phyloP scores from a whole-genome alignment of 2,329 filamentous ascomycete species.

The Aureobasidium sp. region DNA sequence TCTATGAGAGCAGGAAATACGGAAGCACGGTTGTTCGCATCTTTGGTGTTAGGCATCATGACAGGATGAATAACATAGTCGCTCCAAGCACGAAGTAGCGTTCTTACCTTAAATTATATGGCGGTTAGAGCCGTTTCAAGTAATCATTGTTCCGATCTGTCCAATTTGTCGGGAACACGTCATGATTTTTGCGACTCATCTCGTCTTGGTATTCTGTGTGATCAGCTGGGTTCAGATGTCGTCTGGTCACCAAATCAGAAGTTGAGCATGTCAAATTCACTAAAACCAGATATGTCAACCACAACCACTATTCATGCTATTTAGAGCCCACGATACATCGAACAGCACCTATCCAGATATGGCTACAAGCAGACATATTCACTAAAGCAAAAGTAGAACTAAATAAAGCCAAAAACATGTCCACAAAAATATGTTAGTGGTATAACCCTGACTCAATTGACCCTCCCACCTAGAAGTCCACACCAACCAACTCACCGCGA shows the following conservation, averaged over 20 bases:
- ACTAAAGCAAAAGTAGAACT: not conserved
- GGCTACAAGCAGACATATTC: no score
- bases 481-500: no score
- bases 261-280: not conserved
- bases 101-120: not conserved
- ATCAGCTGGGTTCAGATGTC: no score
- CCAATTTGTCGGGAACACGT: not conserved
- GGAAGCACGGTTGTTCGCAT: not conserved
- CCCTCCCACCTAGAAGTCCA: not conserved
- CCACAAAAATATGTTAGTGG: not conserved
- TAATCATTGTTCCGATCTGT: not conserved
- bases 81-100: not conserved
- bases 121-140: not conserved
- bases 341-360: accelerated
- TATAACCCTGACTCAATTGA: not conserved
- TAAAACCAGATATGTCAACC: not conserved
- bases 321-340: not conserved
- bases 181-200: not conserved
- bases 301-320: not conserved
- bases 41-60: not conserved
- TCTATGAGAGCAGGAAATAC: not conserved
- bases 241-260: not conserved
- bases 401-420: not conserved
- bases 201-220: not conserved
- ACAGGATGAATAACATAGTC: not conserved